Evolutionary conservation across 2,329 filamentous ascomycete species (phyloP), one percentile per base, ranked within the genome.

Genomic region (Xylariales sp.): DNA sequence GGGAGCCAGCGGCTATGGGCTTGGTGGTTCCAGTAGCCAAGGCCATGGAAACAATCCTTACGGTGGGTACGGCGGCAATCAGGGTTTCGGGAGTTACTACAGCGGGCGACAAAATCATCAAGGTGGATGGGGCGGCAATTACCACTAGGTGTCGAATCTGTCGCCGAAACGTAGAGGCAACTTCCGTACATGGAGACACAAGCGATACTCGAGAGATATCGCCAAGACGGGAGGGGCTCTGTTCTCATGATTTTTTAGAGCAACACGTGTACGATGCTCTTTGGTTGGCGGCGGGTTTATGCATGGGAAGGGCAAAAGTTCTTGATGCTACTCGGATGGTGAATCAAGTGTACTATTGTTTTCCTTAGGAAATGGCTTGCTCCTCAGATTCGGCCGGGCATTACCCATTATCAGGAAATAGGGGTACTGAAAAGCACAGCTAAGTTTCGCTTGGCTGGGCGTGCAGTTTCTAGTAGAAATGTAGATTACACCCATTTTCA

Each of bases 91-190:
- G 69, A 80, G 80, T 69, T 85, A 84, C 79, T 86, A 86, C 76
- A 81, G 75, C 34, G 74, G 75, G 64, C 79, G 81, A 64, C 80
- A 84, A 71, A 81, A 82, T 73, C 82, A 82, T 75, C 83, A 83
- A 69, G 83, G 85, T 71, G 86, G 86, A 75, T 89, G 86, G 86
- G 86, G 87, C 72, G 83, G 83, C 73, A 89, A 89, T 83, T 89
- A 89, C 82, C 82, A 86, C 69, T 77, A 76, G 71, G 66, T 49
- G 69, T 73, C 69, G 62, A 65, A 69, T 56, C 58, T 61, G 63
- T 71, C 71, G 61, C 69, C 62, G 41, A 69, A 71, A 70, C 65
- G 69, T 60, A 69, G 64, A 72, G 55, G 60, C 54, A 67, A 54
- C 52, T 39, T 57, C 32, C 64, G 65, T 57, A 67, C 62, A 64